phyloP scores from a whole-genome alignment of 1,284 basidiomycete genomes.

The Leccinum fuscescens region DNA sequence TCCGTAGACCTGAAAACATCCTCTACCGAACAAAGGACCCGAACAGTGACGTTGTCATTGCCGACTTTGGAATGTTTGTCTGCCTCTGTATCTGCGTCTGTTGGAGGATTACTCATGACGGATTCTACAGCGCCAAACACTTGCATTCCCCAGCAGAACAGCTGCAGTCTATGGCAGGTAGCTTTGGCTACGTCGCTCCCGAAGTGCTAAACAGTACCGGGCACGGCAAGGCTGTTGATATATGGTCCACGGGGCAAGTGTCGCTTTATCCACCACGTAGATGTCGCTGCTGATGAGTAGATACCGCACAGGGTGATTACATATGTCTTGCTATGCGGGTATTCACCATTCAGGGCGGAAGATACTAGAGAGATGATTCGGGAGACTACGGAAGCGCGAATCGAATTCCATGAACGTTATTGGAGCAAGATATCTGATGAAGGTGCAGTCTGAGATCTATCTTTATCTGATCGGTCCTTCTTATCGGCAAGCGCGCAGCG shows the following conservation, averaged over 20 bases:
- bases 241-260: constrained; percentile 88
- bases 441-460: constrained; percentile 41
- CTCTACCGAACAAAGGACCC: constrained; percentile 77
- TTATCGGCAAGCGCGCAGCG: constrained; percentile 45
- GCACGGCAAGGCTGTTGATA: constrained; percentile 89
- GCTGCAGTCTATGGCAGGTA: constrained; percentile 81
- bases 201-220: constrained; percentile 85
- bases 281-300: neutral
- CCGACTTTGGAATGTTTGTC: constrained; percentile 92
- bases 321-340: constrained; percentile 90
- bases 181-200: constrained; percentile 92
- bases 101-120: neutral
- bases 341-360: constrained; percentile 89
- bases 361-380: constrained; percentile 74
- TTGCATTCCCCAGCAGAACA: constrained; percentile 77
- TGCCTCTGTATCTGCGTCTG: neutral
- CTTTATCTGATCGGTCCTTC: neutral
- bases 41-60: constrained; percentile 84
- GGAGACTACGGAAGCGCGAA: constrained; percentile 80
- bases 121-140: constrained; percentile 71
- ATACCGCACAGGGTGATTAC: constrained; percentile 73
- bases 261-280: neutral
- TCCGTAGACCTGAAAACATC: constrained; percentile 87
- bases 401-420: constrained; percentile 91
- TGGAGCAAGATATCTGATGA: constrained; percentile 86